These are phyloP conservation scores for Neonectria neomacrospora DNA, from an alignment of 2,329 filamentous ascomycete species.

Conservation along the genomic window DNA sequence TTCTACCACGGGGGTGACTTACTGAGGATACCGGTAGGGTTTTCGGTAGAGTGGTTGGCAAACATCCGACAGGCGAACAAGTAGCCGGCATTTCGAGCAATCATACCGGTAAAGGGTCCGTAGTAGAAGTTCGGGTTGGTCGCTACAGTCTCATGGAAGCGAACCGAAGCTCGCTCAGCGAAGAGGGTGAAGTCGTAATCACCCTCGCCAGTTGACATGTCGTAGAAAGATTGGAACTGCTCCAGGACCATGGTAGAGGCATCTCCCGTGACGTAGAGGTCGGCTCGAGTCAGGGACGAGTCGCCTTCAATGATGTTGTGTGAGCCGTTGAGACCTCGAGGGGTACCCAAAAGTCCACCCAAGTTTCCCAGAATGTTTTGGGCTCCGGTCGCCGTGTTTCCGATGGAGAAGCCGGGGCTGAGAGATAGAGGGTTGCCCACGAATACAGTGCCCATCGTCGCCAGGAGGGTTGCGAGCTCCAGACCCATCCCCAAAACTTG, in stretches of 20 bases:
- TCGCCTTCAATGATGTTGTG: constrained; percentile 68
- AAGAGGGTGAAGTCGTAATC: constrained; percentile 52
- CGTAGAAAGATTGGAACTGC: constrained; percentile 51
- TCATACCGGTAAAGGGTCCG: constrained; percentile 60
- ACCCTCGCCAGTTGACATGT: constrained; percentile 22
- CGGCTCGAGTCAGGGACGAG: constrained; percentile 59
- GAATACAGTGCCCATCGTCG: constrained; percentile 59
- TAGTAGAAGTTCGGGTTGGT: constrained; percentile 66
- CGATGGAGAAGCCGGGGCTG: constrained; percentile 63
- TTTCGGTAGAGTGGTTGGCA: constrained; percentile 55
- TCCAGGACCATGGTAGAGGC: constrained; percentile 60
- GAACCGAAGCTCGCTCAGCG: constrained; percentile 47
- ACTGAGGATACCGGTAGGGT: constrained; percentile 48
- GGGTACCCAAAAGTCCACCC: constrained; percentile 55
- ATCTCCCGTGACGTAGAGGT: constrained; percentile 63
- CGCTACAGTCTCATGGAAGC: constrained; percentile 58
- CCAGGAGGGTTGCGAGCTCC: constrained; percentile 54
- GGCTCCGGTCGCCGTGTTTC: constrained; percentile 52
- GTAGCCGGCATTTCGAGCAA: constrained; percentile 59
- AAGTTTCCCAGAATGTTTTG: constrained; percentile 56
- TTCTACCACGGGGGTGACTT: not conserved
- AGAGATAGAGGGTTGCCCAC: constrained; percentile 62
- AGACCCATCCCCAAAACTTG: constrained; percentile 59
- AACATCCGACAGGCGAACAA: constrained; percentile 56
- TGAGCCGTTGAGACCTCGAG: constrained; percentile 56